phyloP scores from a whole-genome alignment of 2,329 filamentous ascomycete genomes.

The Penicillium italicum region DNA sequence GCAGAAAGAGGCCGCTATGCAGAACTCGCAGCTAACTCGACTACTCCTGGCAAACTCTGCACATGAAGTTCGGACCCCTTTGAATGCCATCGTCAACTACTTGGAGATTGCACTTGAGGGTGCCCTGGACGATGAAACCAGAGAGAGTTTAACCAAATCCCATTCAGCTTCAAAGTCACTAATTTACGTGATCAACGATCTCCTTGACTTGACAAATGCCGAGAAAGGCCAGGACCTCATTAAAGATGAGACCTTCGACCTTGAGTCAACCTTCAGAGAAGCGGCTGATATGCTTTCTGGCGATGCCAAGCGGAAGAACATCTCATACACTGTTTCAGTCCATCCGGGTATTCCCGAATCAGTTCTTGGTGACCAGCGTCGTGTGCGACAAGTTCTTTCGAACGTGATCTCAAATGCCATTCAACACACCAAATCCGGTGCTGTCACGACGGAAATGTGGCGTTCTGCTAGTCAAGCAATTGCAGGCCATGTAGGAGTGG shows the following conservation, averaged over 20 bases:
- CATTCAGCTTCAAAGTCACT: constrained; percentile 89
- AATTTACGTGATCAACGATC: constrained; percentile 90
- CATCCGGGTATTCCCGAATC: constrained; percentile 64
- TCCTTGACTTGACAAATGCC: constrained; percentile 82
- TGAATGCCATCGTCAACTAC: constrained; percentile 94
- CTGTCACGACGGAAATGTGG: constrained; percentile 67
- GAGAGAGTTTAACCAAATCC: constrained; percentile 78
- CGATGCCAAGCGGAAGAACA: constrained; percentile 71
- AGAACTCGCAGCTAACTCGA: constrained; percentile 75
- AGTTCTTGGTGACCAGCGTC: constrained; percentile 74
- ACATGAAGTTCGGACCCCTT: constrained; percentile 83
- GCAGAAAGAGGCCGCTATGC: constrained; percentile 79
- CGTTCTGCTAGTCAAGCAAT: constrained; percentile 45
- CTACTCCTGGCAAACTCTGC: constrained; percentile 82
- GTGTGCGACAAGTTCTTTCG: constrained; percentile 75
- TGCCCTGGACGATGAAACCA: constrained; percentile 70
- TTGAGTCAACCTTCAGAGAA: constrained; percentile 68
- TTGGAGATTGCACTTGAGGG: constrained; percentile 87
- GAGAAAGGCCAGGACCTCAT: constrained; percentile 76
- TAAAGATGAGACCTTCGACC: constrained; percentile 76
- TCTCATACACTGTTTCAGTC: constrained; percentile 65
- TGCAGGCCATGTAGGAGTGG: constrained; percentile 60
- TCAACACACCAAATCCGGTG: constrained; percentile 67
- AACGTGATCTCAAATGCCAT: constrained; percentile 85
- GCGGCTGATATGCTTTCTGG: constrained; percentile 69